phyloP scores from a whole-genome alignment of 129 eudicot species.

The Ambrosia trifida region DNA sequence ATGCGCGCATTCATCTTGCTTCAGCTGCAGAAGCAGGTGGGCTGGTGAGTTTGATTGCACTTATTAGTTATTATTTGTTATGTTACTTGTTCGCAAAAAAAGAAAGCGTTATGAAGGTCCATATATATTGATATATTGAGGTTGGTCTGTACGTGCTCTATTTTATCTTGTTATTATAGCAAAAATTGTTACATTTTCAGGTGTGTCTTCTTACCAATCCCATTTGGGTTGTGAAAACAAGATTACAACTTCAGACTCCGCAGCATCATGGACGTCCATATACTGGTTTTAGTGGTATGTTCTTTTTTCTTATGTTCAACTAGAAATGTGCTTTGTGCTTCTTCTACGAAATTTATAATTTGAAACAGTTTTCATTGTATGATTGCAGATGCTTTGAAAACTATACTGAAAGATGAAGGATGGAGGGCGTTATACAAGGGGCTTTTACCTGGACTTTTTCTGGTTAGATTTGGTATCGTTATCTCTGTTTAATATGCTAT shows the following conservation, averaged over 20 bases:
- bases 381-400: conserved; percentile 78
- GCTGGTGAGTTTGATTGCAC: conserved; percentile 56
- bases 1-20: conserved; percentile 79
- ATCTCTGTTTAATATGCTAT: conserved; percentile 27
- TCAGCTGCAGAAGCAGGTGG: conserved; percentile 99
- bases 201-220: conserved; percentile 94
- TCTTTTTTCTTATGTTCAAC: conserved; percentile 22
- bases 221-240: conserved; percentile 97
- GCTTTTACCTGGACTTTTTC: conserved; percentile 88
- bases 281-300: conserved; percentile 83
- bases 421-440: conserved; percentile 94
- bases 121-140: background rate
- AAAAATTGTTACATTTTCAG: conserved; percentile 40
- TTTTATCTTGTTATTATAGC: conserved; percentile 4
- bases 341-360: background rate
- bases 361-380: background rate
- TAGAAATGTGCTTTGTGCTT: conserved; percentile 12
- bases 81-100: background rate
- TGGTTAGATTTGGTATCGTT: conserved; percentile 61
- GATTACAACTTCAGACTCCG: conserved; percentile 99
- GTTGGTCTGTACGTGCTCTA: conserved; percentile 5
- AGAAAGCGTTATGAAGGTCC: background rate
- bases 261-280: conserved; percentile 64
- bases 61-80: background rate
- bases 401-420: conserved; percentile 97